Evolutionary conservation across 495 filamentous ascomycete genomes (phyloP), one percentile per base, ranked within the genome.

Genomic region (Achaetomiella virescens): DNA sequence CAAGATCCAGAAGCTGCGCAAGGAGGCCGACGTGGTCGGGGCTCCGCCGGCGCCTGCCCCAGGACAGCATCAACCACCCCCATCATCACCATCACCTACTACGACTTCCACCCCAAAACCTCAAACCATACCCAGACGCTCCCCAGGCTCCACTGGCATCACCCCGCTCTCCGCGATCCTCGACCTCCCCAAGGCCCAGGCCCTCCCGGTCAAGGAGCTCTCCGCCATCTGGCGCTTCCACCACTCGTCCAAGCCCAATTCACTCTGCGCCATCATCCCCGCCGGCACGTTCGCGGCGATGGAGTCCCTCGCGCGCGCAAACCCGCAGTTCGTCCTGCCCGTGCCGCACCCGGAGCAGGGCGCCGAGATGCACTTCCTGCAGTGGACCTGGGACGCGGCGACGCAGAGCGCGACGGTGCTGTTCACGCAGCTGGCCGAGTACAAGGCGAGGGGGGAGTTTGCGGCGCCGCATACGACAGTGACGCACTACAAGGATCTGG

Each of bases 391-490:
- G 64, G 83, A 77, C 55, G 70, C 68, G 14, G 81, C 83, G 12
- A 78, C 77, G 6, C 74, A 81, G 29, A 87, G 86, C 3, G 81
- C 84, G 0, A 96, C 90, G 0, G 83, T 97, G 14, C 83, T 98
- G 44, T 97, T 98, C 72, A 97, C 93, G 8, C 83, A 89, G 60
- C 77, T 98, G 22, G 92, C 86, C 5, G 90, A 95, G 65, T 98
- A 85, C 74, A 95, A 96, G 75, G 74, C 92, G 54, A 81, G 91
- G 33, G 93, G 95, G 27, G 85, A 96, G 64, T 97, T 78, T 63
- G 88, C 89, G 49, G 80, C 83, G 65, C 93, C 93, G 42, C 93
- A 98, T 61, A 97, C 95, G 3, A 97, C 89, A 1, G 72, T 96
- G 21, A 96, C 91, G 58, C 89, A 97, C 63, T 89, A 97, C 68